Conservation (phyloP, 805 yeast species). For the Starmera amethionina region DNA sequence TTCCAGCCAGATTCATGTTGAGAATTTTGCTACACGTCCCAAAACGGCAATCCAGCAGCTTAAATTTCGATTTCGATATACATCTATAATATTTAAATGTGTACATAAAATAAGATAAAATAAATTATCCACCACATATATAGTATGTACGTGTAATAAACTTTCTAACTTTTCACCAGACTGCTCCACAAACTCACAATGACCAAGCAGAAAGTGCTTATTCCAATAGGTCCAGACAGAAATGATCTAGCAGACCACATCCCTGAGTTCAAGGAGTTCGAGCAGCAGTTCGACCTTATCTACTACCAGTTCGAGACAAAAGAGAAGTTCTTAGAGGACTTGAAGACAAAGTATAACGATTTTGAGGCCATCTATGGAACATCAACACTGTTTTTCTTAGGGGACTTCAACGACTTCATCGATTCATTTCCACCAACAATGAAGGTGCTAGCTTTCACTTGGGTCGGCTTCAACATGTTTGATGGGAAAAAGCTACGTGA, state of each 20-base stretch:
- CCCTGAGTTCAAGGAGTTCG: conserved; percentile 36
- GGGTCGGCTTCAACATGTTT: conserved; percentile 52
- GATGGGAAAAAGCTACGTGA: conserved; percentile 34
- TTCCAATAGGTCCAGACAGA: conserved; percentile 25
- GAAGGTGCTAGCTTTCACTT: conserved; percentile 41
- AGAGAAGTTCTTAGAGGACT: conserved; percentile 31
- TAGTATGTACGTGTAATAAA: too few species aligned
- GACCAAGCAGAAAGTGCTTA: conserved; percentile 19
- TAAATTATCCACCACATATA: too few species aligned
- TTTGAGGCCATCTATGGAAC: conserved; percentile 47
- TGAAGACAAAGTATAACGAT: conserved; percentile 28
- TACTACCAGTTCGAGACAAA: conserved; percentile 31
- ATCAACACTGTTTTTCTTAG: conserved; percentile 37
- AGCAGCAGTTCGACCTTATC: conserved; percentile 28
- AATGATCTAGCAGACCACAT: conserved; percentile 34
- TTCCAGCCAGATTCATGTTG: too few species aligned
- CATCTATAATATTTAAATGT: too few species aligned
- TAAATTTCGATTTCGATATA: too few species aligned
- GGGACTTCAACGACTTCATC: conserved; percentile 35
- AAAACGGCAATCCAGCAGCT: too few species aligned
- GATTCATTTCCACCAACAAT: conserved; percentile 37
- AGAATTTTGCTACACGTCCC: too few species aligned
- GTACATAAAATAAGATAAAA: too few species aligned
- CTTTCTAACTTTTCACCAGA: too few species aligned
- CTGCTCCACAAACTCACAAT: background rate